Evolutionary conservation across 208 protist species (phyloP).

Genomic region (Leishmania turanica): DNA sequence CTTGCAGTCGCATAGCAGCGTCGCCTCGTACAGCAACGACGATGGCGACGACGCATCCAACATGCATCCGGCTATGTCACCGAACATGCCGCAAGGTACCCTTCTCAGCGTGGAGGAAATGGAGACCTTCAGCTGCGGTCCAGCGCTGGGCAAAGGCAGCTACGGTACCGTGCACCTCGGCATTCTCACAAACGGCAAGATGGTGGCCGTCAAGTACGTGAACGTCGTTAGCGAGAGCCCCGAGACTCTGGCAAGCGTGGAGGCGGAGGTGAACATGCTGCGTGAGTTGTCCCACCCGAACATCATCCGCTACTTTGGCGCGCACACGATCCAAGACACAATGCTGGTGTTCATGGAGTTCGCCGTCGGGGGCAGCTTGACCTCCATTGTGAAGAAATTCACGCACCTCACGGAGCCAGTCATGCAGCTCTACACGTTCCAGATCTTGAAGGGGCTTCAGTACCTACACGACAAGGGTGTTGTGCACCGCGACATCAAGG

Average conservation of each 20-base stretch:
- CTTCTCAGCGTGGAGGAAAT: constrained; percentile 73
- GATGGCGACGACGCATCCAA: constrained; percentile 25
- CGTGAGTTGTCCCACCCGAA: constrained; percentile 81
- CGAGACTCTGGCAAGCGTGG: constrained; percentile 55
- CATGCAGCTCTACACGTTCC: constrained; percentile 78
- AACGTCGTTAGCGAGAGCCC: constrained; percentile 53
- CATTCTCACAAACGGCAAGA: constrained; percentile 56
- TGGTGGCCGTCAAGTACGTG: constrained; percentile 73
- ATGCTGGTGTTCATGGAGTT: constrained; percentile 94
- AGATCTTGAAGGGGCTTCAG: constrained; percentile 77
- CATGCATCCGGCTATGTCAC: constrained; percentile 19
- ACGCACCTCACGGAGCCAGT: constrained; percentile 69
- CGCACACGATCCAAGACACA: constrained; percentile 57
- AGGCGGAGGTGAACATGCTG: constrained; percentile 77
- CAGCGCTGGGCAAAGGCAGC: constrained; percentile 66
- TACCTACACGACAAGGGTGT: constrained; percentile 90
- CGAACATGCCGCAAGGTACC: constrained; percentile 30
- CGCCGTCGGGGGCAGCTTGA: constrained; percentile 83
- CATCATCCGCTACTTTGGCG: constrained; percentile 86
- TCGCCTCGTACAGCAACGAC: constrained; percentile 9
- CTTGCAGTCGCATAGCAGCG: constrained; percentile 18
- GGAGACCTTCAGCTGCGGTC: constrained; percentile 79
- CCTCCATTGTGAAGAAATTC: constrained; percentile 80
- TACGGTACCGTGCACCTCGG: constrained; percentile 74
- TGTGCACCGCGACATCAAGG: constrained; percentile 93